These are phyloP conservation scores for Bidens hawaiensis DNA, from an alignment of 140 eudicot species.

Conservation along the genomic window DNA sequence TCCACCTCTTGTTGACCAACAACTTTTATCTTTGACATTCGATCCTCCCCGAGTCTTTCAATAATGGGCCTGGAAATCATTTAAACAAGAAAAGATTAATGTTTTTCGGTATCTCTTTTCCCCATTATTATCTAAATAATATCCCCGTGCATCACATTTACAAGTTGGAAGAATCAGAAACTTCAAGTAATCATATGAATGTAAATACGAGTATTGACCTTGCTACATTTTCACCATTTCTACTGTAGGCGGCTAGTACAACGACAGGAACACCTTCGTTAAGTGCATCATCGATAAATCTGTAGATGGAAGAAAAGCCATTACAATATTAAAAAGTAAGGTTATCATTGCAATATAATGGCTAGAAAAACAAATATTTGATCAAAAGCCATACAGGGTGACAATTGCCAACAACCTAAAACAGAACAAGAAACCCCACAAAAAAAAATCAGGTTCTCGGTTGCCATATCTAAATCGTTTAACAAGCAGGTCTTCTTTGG, in stretches of 20 bases:
- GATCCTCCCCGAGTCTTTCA: conserved; percentile 82
- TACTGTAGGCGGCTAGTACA: conserved; percentile 63
- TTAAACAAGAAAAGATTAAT: not conserved
- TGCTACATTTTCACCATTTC: conserved; percentile 66
- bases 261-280: conserved; percentile 67
- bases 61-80: conserved; percentile 44
- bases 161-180: not conserved
- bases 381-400: not conserved
- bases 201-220: conserved; percentile 40
- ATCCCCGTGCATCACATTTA: too few species aligned
- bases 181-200: conserved; percentile 3
- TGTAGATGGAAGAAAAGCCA: conserved; percentile 23
- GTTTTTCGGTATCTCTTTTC: not conserved
- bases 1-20: conserved; percentile 74
- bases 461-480: not conserved
- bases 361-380: not conserved
- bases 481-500: not conserved
- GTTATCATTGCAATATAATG: not conserved
- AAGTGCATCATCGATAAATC: conserved; percentile 79
- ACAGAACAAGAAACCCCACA: too few species aligned
- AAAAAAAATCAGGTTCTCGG: not conserved
- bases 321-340: not conserved
- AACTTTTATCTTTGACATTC: conserved; percentile 54
- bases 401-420: not conserved
- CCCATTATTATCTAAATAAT: not conserved